Evolutionary conservation across 306 rosid genomes (phyloP).

Genomic region (Datisca glomerata): DNA sequence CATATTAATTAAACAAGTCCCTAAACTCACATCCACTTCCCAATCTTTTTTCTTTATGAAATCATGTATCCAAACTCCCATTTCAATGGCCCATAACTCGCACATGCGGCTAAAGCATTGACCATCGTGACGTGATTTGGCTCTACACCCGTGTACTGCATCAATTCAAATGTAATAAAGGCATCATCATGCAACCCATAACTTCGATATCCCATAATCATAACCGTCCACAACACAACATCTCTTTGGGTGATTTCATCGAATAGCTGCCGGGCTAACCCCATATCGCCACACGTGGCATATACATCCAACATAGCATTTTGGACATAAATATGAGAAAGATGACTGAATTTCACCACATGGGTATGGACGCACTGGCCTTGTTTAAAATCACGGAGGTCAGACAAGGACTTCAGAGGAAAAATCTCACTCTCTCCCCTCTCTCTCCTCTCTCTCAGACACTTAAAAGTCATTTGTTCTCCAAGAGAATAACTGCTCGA

Average conservation of each 20-base stretch:
- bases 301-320: constrained; percentile 46
- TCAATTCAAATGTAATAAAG: constrained; percentile 47
- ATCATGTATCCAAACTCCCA: constrained; percentile 67
- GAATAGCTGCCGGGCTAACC: constrained; percentile 35
- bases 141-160: constrained; percentile 62
- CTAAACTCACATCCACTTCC: constrained; percentile 61
- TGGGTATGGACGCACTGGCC: constrained; percentile 38
- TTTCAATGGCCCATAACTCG: constrained; percentile 49
- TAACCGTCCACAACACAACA: constrained; percentile 76
- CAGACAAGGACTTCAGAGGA: constrained; percentile 49
- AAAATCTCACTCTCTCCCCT: no score
- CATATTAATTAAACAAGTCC: constrained; percentile 65
- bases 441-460: no score
- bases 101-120: constrained; percentile 57
- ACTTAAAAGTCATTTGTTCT: no score
- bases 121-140: constrained; percentile 75
- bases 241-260: constrained; percentile 68
- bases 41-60: constrained; percentile 33
- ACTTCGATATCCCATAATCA: constrained; percentile 45
- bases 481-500: no score
- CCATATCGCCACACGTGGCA: constrained; percentile 35
- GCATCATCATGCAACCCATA: constrained; percentile 33
- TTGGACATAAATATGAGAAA: constrained; percentile 35
- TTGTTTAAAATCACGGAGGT: constrained; percentile 6
- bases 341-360: constrained; percentile 36